Evolutionary conservation across 1,139 yeast species (phyloP).

Genomic region (Arxiozyma bovina): DNA sequence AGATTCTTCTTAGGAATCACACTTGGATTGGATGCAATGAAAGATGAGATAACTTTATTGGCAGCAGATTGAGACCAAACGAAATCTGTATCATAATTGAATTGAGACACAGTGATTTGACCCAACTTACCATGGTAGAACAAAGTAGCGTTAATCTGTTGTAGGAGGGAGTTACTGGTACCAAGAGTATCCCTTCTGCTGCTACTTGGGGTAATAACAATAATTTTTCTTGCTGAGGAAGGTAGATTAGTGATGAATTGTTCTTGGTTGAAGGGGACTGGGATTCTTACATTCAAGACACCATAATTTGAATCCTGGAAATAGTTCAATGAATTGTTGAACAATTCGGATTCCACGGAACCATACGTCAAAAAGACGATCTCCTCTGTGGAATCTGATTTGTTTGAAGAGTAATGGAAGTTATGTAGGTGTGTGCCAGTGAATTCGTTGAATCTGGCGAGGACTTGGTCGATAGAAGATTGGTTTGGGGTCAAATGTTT

Average conservation of each 20-base stretch:
- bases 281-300: conserved; percentile 63
- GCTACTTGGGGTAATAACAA: conserved; percentile 38
- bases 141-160: conserved; percentile 68
- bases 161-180: conserved; percentile 41
- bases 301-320: conserved; percentile 37
- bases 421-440: conserved; percentile 35
- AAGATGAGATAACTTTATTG: conserved; percentile 41
- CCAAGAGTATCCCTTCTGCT: conserved; percentile 1
- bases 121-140: conserved; percentile 41
- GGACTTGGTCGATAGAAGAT: conserved; percentile 48
- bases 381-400: conserved; percentile 43
- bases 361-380: conserved; percentile 76
- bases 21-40: conserved; percentile 31
- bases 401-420: conserved; percentile 53
- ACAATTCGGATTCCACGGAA: conserved; percentile 52
- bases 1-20: conserved; percentile 4
- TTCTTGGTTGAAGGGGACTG: conserved; percentile 62
- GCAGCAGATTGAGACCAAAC: conserved; percentile 52
- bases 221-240: conserved; percentile 45
- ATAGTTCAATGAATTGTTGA: conserved; percentile 39
- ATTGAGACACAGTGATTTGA: conserved; percentile 41
- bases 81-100: conserved; percentile 43
- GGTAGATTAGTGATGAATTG: conserved; percentile 58
- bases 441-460: conserved; percentile 53
- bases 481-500: conserved; percentile 35